Percentiles rank a stretch among this genome's conserved stretches.
Conservation (phyloP, 176 grass and related monocot genomes). For the Phyllostachys edulis region DNA sequence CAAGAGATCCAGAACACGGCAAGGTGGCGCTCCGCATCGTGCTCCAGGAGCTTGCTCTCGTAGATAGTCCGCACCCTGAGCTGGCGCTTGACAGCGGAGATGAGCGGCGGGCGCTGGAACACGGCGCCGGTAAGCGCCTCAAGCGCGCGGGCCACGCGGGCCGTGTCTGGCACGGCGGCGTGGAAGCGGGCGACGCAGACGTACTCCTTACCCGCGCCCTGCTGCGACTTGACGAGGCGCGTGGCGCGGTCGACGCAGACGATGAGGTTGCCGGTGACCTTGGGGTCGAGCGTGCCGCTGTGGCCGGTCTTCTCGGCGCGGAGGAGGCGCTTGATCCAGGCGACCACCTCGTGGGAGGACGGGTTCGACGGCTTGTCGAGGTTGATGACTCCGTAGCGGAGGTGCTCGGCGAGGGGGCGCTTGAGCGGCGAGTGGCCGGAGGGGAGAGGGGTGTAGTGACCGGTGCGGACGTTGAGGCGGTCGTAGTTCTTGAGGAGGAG, state of each 20-base stretch:
- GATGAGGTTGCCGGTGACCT: constrained; percentile 95
- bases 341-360: constrained; percentile 88
- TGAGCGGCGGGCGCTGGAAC: constrained; percentile 93
- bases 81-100: constrained; percentile 94
- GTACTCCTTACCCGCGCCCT: constrained; percentile 93
- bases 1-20: constrained; percentile 96
- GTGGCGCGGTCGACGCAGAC: constrained; percentile 97
- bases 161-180: constrained; percentile 63
- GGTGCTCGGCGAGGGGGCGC: constrained; percentile 62
- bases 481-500: constrained; percentile 79
- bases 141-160: constrained; percentile 68
- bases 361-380: constrained; percentile 93
- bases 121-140: constrained; percentile 90
- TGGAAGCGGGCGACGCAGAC: constrained; percentile 89
- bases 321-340: constrained; percentile 83
- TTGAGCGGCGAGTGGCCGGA: constrained; percentile 4
- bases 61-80: constrained; percentile 94
- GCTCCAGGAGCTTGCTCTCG: constrained; percentile 96
- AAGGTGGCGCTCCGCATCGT: constrained; percentile 70
- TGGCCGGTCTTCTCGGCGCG: constrained; percentile 78
- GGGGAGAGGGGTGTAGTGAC: constrained; percentile 64
- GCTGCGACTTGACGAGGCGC: constrained; percentile 93
- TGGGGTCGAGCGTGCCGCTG: constrained; percentile 91
- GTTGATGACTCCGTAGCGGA: constrained; percentile 79
- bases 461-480: constrained; percentile 72